Evolutionary conservation across 2,329 filamentous ascomycete species (phyloP).

Genomic region (Xenoacremonium recifei): DNA sequence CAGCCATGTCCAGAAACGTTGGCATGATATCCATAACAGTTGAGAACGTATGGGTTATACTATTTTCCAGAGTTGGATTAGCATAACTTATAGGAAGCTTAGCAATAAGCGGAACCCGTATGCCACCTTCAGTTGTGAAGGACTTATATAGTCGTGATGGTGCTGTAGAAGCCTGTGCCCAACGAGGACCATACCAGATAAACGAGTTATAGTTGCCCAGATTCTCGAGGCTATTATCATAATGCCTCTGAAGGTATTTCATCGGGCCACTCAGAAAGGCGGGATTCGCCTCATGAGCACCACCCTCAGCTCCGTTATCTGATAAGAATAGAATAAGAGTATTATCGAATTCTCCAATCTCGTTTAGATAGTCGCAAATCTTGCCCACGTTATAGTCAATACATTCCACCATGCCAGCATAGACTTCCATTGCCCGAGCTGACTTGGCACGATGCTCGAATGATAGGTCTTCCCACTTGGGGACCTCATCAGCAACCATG

Average conservation of each 20-base stretch:
- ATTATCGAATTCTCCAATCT: conserved; percentile 59
- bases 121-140: conserved; percentile 47
- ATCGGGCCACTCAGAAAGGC: conserved; percentile 21
- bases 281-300: conserved; percentile 33
- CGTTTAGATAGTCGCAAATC: conserved; percentile 54
- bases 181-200: conserved; percentile 15
- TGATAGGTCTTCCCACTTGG: conserved; percentile 45
- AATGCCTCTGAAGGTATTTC: conserved; percentile 14
- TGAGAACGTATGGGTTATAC: conserved; percentile 16
- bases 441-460: conserved; percentile 46
- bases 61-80: conserved; percentile 5
- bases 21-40: conserved; percentile 52
- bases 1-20: conserved; percentile 46
- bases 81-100: conserved; percentile 14
- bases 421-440: conserved; percentile 57
- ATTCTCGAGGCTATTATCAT: conserved; percentile 15
- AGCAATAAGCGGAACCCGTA: conserved; percentile 51
- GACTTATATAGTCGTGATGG: conserved; percentile 38
- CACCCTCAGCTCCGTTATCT: conserved; percentile 61
- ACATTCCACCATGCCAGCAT: conserved; percentile 62
- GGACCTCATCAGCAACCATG: conserved; percentile 36
- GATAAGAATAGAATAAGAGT: conserved; percentile 64
- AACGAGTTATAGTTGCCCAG: conserved; percentile 13
- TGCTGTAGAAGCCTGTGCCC: conserved; percentile 35
- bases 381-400: conserved; percentile 63